Evolutionary conservation across 352 stramenopile genomes (phyloP), one percentile per base, ranked within the genome.

Genomic region (Thraustochytrium striatum): DNA sequence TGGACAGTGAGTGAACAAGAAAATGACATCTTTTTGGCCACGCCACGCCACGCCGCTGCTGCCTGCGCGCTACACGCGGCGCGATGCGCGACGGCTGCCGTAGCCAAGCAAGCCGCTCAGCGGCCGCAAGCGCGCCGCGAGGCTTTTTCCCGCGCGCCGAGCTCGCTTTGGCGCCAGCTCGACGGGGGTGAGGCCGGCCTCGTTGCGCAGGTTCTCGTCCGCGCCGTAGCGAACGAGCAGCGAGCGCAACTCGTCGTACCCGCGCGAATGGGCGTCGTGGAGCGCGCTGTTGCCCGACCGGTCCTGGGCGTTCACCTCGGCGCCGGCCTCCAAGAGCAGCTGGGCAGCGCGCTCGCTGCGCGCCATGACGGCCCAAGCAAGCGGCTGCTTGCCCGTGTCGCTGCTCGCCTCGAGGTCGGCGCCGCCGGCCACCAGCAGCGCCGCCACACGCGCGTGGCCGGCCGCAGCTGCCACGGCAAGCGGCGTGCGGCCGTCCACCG

Each of bases 281-380:
- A 75, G 39, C 39, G 65, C 41, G 11, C 19, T 72, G 13, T 43
- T 39, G 32, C 65, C 41, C 43, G 41, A 30, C 30, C n/a, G 41
- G 47, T 75, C 65, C 36, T 62, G 43, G 21, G n/a, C n/a, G 7
- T 75, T 43, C 7, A 75, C 50, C 11, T 75, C 50, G 8, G 65
- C 65, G 25, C 11, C 21, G 36, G 43, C 58, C 21, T 75, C 65
- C n/a, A 39, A 75, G 36, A 75, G 65, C 39, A 62, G 38, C 30
- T 75, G 65, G 13, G 65, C 65, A 28, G 68, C 39, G 35, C 32
- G 65, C 16, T 3, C 58, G 65, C 11, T 30, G 5, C 65, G 41
- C 11, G 13, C 35, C 13, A 55, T 61, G 30, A 16, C 28, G 8
- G 65, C 65, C 13, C 11, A n/a, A 5, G 50, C 35, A n/a, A 75